phyloP scores from a whole-genome alignment of 371 early-diverging fungal genomes.

The Catenaria anguillulae region DNA sequence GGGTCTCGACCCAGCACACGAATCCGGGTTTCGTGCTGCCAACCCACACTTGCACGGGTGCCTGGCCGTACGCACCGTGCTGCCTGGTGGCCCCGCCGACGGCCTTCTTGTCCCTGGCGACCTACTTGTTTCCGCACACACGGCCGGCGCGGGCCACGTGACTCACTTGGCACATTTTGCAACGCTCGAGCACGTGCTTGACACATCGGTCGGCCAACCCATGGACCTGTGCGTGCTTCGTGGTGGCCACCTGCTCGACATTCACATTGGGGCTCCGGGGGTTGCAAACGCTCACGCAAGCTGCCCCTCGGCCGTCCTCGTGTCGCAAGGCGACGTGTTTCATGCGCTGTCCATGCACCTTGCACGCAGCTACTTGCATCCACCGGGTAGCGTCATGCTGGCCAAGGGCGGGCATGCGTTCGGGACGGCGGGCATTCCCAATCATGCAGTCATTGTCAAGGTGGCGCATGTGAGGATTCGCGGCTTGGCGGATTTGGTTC shows the following conservation, averaged over 20 bases:
- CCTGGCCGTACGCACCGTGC: slow-evolving; percentile 60
- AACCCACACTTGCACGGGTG: slow-evolving; percentile 72
- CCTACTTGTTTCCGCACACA: no score
- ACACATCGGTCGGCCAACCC: slow-evolving; percentile 40
- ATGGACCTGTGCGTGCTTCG: slow-evolving; percentile 48
- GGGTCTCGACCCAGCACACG: slow-evolving; percentile 49
- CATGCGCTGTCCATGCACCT: slow-evolving; percentile 74
- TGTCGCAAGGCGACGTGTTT: slow-evolving; percentile 68
- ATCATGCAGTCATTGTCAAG: slow-evolving; percentile 15
- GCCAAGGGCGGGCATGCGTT: slow-evolving; percentile 41
- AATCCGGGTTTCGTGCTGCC: slow-evolving; percentile 45
- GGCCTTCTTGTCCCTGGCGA: slow-evolving; percentile 67
- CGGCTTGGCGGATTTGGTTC: slow-evolving; percentile 17
- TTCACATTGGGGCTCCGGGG: slow-evolving; percentile 21
- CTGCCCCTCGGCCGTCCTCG: slow-evolving; percentile 55
- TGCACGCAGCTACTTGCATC: slow-evolving; percentile 54
- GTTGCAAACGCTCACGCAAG: slow-evolving; percentile 48
- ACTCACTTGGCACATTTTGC: slow-evolving; percentile 77
- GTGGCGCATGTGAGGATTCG: slow-evolving; percentile 19
- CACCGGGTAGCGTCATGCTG: slow-evolving; percentile 65
- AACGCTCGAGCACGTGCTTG: slow-evolving; percentile 53
- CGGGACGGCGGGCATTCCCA: slow-evolving; percentile 19
- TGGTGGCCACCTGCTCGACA: slow-evolving; percentile 40
- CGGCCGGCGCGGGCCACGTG: slow-evolving; percentile 54
- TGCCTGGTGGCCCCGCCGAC: slow-evolving; percentile 63